A percentile compares a stretch with the other conserved stretches of the same genome.
Conservation (phyloP, 768 basidiomycete genomes). For the Lyophyllum atratum region DNA sequence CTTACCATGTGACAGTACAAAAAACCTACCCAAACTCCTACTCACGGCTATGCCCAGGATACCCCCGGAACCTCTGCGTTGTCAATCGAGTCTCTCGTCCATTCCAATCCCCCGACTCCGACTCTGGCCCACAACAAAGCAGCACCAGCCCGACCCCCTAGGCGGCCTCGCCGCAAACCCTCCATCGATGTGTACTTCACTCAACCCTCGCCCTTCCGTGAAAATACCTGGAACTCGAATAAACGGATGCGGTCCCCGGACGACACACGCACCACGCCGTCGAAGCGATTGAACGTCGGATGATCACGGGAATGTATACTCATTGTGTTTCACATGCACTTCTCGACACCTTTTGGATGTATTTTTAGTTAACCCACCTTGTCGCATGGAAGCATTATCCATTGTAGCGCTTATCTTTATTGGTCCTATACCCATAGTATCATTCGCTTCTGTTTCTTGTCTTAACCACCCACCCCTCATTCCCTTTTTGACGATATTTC, state of each 20-base stretch:
- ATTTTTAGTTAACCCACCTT: constrained; percentile 13
- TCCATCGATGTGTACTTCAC: constrained; percentile 51
- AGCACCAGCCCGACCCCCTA: constrained; percentile 2
- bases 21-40: constrained; percentile 39
- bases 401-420: constrained; percentile 21
- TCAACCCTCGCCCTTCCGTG: constrained; percentile 22
- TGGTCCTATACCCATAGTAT: constrained; percentile 7
- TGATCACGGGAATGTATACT: constrained; percentile 3
- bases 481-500: not conserved
- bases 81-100: constrained; percentile 67
- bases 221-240: constrained; percentile 21
- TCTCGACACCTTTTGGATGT: constrained; percentile 8
- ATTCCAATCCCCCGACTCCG: constrained; percentile 70
- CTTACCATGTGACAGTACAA: constrained; percentile 51
- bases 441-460: not conserved
- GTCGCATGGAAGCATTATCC: constrained; percentile 9
- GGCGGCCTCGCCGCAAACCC: constrained; percentile 31
- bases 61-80: constrained; percentile 42
- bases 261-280: constrained; percentile 16
- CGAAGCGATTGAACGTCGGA: constrained; percentile 20
- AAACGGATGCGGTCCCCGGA: constrained; percentile 26
- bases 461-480: not conserved
- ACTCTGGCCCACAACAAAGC: constrained; percentile 29
- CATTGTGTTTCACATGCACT: not conserved
- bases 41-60: constrained; percentile 22